phyloP scores from a whole-genome alignment of 1,284 basidiomycete species.

The Cutaneotrichosporon cyanovorans region DNA sequence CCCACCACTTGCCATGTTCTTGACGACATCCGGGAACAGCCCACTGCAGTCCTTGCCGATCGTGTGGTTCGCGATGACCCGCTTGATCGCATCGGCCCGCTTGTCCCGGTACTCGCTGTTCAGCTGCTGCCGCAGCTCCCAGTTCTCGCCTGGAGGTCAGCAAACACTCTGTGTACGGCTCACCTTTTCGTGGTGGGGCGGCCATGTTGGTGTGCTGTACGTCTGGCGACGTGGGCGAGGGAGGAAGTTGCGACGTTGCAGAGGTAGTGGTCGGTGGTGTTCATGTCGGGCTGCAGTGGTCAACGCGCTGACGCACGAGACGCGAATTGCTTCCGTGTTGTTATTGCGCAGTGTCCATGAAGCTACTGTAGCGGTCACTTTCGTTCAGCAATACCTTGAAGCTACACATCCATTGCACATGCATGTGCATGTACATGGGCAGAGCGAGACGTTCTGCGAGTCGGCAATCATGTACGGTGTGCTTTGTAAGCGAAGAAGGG shows the following conservation, averaged over 20 bases:
- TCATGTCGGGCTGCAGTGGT: background rate
- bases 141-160: conserved; percentile 64
- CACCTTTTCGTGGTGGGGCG: conserved; percentile 29
- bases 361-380: too few species aligned
- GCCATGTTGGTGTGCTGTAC: conserved; percentile 14
- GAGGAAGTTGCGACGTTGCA: too few species aligned
- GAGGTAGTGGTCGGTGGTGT: too few species aligned
- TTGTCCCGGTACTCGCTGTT: conserved; percentile 94
- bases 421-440: too few species aligned
- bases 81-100: conserved; percentile 96
- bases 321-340: conserved; percentile 1
- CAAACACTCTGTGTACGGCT: background rate
- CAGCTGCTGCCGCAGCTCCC: conserved; percentile 85
- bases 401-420: too few species aligned
- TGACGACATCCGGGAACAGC: conserved; percentile 94
- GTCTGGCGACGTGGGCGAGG: too few species aligned
- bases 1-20: conserved; percentile 76
- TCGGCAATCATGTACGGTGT: too few species aligned
- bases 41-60: conserved; percentile 95
- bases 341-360: background rate
- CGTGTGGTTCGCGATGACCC: conserved; percentile 91
- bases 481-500: too few species aligned
- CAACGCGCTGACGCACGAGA: conserved; percentile 3
- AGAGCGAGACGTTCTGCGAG: too few species aligned
- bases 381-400: too few species aligned